Evolutionary conservation across 257 asterid genomes (phyloP).

Genomic region (Primulina huaijiensis): DNA sequence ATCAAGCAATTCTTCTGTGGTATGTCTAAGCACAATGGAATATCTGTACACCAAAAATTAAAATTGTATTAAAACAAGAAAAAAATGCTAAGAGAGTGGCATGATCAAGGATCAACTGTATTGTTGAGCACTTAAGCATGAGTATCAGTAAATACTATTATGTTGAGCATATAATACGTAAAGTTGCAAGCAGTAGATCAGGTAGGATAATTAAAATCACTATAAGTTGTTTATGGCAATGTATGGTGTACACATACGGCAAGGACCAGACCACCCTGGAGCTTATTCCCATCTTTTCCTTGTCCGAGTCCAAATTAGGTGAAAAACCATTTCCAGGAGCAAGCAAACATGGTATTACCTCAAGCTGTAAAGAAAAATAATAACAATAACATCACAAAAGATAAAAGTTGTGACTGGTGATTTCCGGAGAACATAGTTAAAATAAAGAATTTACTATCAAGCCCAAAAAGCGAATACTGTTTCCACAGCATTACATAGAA

Average conservation of each 20-base stretch:
- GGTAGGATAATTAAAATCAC: not conserved
- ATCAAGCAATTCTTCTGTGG: slow-evolving; percentile 91
- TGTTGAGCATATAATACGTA: too few species aligned
- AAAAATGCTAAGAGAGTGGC: slow-evolving; percentile 12
- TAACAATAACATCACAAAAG: slow-evolving; percentile 12
- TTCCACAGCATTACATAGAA: slow-evolving; percentile 5
- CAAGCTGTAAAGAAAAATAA: slow-evolving; percentile 54
- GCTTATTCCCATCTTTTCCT: slow-evolving; percentile 32
- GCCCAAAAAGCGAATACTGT: not conserved
- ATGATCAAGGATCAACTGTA: slow-evolving; percentile 1
- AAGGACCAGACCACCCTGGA: slow-evolving; percentile 70
- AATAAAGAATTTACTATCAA: slow-evolving; percentile 8
- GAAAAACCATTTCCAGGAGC: slow-evolving; percentile 49
- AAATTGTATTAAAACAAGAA: slow-evolving; percentile 10
- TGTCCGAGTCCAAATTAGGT: slow-evolving; percentile 31
- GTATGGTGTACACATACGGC: slow-evolving; percentile 56
- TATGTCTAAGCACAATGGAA: slow-evolving; percentile 86
- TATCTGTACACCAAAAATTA: slow-evolving; percentile 48
- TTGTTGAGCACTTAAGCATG: not conserved
- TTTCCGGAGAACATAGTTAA: slow-evolving; percentile 3
- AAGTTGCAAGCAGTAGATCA: not conserved
- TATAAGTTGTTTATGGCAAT: not conserved
- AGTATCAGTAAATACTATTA: too few species aligned
- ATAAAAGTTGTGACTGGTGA: slow-evolving; percentile 8
- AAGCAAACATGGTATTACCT: slow-evolving; percentile 78